These are phyloP conservation scores for Xylariaceae sp. DNA, from an alignment of 2,329 filamentous ascomycete genomes.

Conservation along the genomic window DNA sequence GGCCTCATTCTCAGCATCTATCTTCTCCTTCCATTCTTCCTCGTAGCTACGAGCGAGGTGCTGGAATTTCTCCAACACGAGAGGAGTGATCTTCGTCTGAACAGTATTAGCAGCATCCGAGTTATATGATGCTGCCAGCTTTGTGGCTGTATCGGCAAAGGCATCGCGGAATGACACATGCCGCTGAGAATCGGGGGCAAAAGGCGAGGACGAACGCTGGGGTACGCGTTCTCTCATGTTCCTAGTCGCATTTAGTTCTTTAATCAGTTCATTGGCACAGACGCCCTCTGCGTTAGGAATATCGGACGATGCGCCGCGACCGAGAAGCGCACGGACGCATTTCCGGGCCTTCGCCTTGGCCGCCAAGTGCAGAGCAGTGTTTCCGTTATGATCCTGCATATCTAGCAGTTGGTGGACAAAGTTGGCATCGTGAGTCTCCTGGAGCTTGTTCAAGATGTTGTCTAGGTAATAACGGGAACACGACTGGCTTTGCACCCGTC, in stretches of 20 bases:
- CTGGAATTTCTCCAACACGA: slow-evolving; percentile 67
- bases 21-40: slow-evolving; percentile 68
- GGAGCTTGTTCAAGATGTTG: slow-evolving; percentile 79
- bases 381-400: slow-evolving; percentile 76
- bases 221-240: slow-evolving; percentile 58
- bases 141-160: slow-evolving; percentile 40
- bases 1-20: slow-evolving; percentile 63
- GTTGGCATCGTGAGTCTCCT: slow-evolving; percentile 68
- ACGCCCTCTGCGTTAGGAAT: slow-evolving; percentile 77
- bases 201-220: slow-evolving; percentile 71
- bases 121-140: slow-evolving; percentile 42
- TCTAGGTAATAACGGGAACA: slow-evolving; percentile 93
- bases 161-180: slow-evolving; percentile 51
- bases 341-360: slow-evolving; percentile 84
- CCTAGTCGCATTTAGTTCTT: slow-evolving; percentile 63
- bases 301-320: slow-evolving; percentile 75
- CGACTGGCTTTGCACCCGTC: slow-evolving; percentile 74
- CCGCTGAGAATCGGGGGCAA: slow-evolving; percentile 56
- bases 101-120: slow-evolving; percentile 65
- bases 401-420: slow-evolving; percentile 77
- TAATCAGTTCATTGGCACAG: slow-evolving; percentile 79
- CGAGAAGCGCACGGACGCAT: slow-evolving; percentile 72
- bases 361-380: slow-evolving; percentile 72
- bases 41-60: slow-evolving; percentile 68
- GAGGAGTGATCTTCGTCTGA: slow-evolving; percentile 61